These are phyloP conservation scores for Hippophae rhamnoides DNA, from an alignment of 306 rosid species.

Conservation along the genomic window DNA sequence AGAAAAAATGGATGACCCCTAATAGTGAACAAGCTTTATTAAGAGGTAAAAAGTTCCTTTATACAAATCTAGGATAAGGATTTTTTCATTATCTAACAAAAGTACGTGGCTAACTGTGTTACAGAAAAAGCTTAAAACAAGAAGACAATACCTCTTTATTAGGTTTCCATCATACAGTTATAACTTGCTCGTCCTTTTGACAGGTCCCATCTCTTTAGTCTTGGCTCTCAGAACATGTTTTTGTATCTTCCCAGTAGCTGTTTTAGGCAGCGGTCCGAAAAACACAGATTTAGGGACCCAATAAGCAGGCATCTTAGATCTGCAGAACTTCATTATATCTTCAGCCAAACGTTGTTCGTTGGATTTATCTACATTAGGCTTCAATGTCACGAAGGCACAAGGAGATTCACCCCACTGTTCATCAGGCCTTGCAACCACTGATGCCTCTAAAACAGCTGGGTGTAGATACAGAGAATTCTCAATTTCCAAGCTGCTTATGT, in stretches of 20 bases:
- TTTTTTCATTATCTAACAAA: too few relatives aligned
- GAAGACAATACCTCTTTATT: neutral
- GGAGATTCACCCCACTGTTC: slow-evolving; percentile 92
- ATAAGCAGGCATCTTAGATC: slow-evolving; percentile 69
- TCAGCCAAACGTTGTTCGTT: slow-evolving; percentile 41
- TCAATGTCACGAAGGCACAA: slow-evolving; percentile 74
- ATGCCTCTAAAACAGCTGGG: slow-evolving; percentile 58
- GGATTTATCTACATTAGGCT: slow-evolving; percentile 38
- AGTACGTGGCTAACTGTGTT: neutral
- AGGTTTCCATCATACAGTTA: slow-evolving; percentile 8
- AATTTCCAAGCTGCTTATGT: slow-evolving; percentile 83
- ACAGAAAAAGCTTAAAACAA: neutral
- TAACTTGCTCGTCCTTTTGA: slow-evolving; percentile 32
- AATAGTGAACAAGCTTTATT: neutral
- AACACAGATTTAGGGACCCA: slow-evolving; percentile 73
- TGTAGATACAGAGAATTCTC: slow-evolving; percentile 64
- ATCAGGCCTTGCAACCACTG: slow-evolving; percentile 84
- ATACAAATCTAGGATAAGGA: neutral
- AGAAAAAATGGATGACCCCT: neutral
- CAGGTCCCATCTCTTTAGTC: slow-evolving; percentile 64
- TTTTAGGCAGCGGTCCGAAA: slow-evolving; percentile 62
- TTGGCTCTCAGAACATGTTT: slow-evolving; percentile 73
- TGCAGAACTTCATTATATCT: slow-evolving; percentile 70
- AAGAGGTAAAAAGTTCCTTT: neutral
- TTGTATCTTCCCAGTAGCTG: slow-evolving; percentile 72